Evolutionary conservation across 2,329 filamentous ascomycete genomes (phyloP), one percentile per base, ranked within the genome.

Genomic region (Aspergillus pseudoviridinutans): DNA sequence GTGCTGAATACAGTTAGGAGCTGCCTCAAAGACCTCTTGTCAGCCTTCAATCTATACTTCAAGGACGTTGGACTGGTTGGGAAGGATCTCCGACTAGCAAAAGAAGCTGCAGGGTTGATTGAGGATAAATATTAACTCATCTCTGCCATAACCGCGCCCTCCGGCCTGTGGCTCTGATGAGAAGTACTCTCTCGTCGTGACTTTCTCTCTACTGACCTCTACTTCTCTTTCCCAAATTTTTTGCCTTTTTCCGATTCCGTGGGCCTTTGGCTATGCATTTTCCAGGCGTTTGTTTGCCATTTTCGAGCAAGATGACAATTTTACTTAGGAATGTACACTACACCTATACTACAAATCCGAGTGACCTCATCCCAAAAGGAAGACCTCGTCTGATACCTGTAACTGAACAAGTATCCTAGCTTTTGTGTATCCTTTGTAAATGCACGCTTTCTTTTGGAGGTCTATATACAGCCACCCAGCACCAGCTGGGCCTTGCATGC

Each of bases 31-130:
- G 82, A 85, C 56, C 78, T 97, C 4, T 66, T 97, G 38, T 71
- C 76, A 10, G 85, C 82, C 24, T 97, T 96, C 75, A 89, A 87
- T 57, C 84, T 85, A 57, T 97, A 92, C 72, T 82, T 87, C 61
- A 77, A 79, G 38, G 86, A 90, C 59, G 77, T 96, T 64, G 84
- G 88, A 49, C 76, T 97, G 61, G 87, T 80, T 42, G 79, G 82
- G 60, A 81, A 82, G 55, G 92, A 97, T 66, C 79, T 96, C 64
- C 82, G 87, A 65, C 77, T 88, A 56, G 92, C 91, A 4, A 87
- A 82, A 71, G 87, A 91, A 69, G 87, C 87, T 12, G 74, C 72
- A 41, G 70, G 72, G 14, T 29, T 71, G 20, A 61, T 63, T 25
- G 67, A 61, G 20, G 63, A 66, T 53, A 64, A 61, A 50, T 52